phyloP scores from a whole-genome alignment of 2,329 filamentous ascomycete genomes.

The Saccharata proteae region DNA sequence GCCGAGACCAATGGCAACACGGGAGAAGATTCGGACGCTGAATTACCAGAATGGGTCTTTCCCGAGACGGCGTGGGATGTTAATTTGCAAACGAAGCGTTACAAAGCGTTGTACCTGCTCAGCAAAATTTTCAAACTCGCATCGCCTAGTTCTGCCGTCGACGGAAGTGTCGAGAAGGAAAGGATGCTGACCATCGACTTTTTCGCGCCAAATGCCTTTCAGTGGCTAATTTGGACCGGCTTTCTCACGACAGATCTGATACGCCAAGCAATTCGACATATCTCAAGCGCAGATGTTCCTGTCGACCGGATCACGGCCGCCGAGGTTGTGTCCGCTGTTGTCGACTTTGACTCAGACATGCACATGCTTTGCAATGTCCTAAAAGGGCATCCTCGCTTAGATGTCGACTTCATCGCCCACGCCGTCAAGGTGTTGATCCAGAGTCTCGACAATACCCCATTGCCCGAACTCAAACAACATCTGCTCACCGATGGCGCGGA shows the following conservation, averaged over 20 bases:
- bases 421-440: conserved; percentile 55
- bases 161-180: conserved; percentile 7
- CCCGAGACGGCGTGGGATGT: conserved; percentile 19
- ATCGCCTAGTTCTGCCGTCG: conserved; percentile 1
- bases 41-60: conserved; percentile 37
- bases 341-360: conserved; percentile 55
- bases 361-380: conserved; percentile 55
- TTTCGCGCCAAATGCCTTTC: conserved; percentile 41
- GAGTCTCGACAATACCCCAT: conserved; percentile 45
- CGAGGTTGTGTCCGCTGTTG: conserved; percentile 50
- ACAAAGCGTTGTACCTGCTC: conserved; percentile 48
- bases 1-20: conserved; percentile 8
- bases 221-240: conserved; percentile 48
- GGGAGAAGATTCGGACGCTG: conserved; percentile 1
- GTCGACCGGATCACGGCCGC: conserved; percentile 44
- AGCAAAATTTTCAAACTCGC: conserved; percentile 34
- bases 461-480: conserved; percentile 25
- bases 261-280: conserved; percentile 26
- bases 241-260: conserved; percentile 33
- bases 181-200: conserved; percentile 21
- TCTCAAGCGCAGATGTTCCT: conserved; percentile 27
- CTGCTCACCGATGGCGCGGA: conserved; percentile 20
- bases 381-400: conserved; percentile 49
- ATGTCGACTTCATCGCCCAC: conserved; percentile 53
- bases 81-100: conserved; percentile 48